Evolutionary conservation across 495 filamentous ascomycete genomes (phyloP).

Genomic region (Tuber calosporum): DNA sequence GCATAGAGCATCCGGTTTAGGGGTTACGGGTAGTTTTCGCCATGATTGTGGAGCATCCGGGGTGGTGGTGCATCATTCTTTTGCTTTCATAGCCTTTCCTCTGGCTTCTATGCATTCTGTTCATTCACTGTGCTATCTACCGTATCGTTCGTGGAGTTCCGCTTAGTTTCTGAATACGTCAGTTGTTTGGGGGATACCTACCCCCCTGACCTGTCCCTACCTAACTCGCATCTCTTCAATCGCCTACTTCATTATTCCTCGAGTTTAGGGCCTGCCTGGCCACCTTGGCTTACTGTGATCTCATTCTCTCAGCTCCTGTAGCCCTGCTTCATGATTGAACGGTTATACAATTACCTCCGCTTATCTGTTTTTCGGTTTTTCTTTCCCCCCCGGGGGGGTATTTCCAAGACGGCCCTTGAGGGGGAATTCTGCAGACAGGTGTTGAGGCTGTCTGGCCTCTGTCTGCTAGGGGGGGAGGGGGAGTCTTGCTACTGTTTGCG

Average conservation of each 20-base stretch:
- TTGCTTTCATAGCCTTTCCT: neutral
- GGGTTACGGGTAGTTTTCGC: neutral
- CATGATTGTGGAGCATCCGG: neutral
- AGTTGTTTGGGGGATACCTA: neutral
- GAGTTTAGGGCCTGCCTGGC: neutral
- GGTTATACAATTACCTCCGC: neutral
- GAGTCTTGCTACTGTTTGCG: neutral
- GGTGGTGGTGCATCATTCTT: neutral
- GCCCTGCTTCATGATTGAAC: neutral
- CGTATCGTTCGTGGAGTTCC: neutral
- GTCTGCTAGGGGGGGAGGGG: neutral
- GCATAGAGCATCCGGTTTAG: neutral
- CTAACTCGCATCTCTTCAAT: neutral
- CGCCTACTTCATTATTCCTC: neutral
- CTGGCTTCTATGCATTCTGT: neutral
- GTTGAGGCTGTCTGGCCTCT: neutral
- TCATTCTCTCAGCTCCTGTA: neutral
- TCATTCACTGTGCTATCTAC: no score
- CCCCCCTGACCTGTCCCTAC: neutral
- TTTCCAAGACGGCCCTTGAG: neutral
- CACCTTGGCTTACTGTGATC: no score
- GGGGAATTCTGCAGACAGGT: neutral
- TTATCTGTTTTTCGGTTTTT: no score
- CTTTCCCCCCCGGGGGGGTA: neutral
- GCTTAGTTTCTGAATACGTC: neutral